Evolutionary conservation across 2,329 filamentous ascomycete genomes (phyloP), one percentile per base, ranked within the genome.

Genomic region (Moelleriella libera): DNA sequence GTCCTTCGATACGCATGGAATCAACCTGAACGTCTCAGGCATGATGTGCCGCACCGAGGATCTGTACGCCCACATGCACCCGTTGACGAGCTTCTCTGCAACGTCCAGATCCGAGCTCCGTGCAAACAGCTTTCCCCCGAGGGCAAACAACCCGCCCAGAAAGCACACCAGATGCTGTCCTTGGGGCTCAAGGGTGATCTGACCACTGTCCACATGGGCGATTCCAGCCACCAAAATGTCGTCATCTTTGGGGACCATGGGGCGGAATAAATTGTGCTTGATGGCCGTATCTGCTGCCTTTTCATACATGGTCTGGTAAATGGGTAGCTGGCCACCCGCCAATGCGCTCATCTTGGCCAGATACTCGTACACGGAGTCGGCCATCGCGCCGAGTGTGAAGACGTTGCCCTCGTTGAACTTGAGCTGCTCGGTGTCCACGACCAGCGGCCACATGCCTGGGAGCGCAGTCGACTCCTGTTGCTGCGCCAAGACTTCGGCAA

Each of bases 361-460:
- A 52, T 80, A 80, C 57, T 81, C 77, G 52, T 78, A 80, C 2
- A 75, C 56, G 21, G 73, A 77, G 54, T 80, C 76, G 6, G 72
- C 67, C 47, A 69, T 60, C 4, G 67, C 74, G 29, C 74, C 74
- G 6, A 78, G 61, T 0, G 70, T 70, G 52, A 70, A 77, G 21
- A 51, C 54, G 2, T 44, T 54, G n/a, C 65, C 64, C 9, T 47
- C 45, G 32, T 65, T 53, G 41, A 68, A 67, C 54, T 56, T 67
- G 60, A 65, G 68, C 72, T 52, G 74, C 67, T 55, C 68, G 68
- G 62, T 74, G 60, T 88, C 75, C 45, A 90, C 64, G 46, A 68
- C 67, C 21, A 75, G 70, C 1, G 84, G 84, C 83, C 82, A 90
- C 65, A 89, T 70, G 2, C 85, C 85, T 0, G 85, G 84, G 6